Conservation (phyloP, 345 rosid species). For the Gossypium rotundifolium region DNA sequence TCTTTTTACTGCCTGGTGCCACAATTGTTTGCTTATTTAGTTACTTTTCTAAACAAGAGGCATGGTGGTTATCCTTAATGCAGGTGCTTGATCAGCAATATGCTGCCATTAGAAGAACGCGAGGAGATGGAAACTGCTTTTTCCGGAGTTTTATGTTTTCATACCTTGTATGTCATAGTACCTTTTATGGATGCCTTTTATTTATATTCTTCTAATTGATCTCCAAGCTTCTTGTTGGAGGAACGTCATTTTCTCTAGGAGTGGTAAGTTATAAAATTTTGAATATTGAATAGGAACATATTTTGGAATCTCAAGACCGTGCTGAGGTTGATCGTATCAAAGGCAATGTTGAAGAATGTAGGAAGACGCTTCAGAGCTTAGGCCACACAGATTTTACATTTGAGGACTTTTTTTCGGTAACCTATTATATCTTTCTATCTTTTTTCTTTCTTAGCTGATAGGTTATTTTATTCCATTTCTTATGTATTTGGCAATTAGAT, state of each 20-base stretch:
- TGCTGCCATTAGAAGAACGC: slow-evolving; percentile 76
- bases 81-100: slow-evolving; percentile 69
- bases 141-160: slow-evolving; percentile 95
- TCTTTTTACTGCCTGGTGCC: not conserved
- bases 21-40: not conserved
- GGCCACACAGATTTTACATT: slow-evolving; percentile 91
- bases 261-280: slow-evolving; percentile 12
- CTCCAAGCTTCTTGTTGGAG: slow-evolving; percentile 13
- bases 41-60: not conserved
- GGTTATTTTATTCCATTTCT: not conserved
- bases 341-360: slow-evolving; percentile 77
- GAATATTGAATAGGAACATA: slow-evolving; percentile 59
- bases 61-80: slow-evolving; percentile 14
- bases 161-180: slow-evolving; percentile 62
- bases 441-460: not conserved
- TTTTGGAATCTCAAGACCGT: slow-evolving; percentile 71
- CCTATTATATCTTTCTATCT: not conserved
- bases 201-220: not conserved
- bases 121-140: slow-evolving; percentile 99
- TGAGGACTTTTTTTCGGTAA: slow-evolving; percentile 96
- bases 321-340: slow-evolving; percentile 83
- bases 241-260: slow-evolving; percentile 5
- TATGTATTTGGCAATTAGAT: not conserved
- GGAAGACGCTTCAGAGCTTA: slow-evolving; percentile 83
- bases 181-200: not conserved